Conservation (phyloP, 208 protist species). For the Crithidia thermophila region DNA sequence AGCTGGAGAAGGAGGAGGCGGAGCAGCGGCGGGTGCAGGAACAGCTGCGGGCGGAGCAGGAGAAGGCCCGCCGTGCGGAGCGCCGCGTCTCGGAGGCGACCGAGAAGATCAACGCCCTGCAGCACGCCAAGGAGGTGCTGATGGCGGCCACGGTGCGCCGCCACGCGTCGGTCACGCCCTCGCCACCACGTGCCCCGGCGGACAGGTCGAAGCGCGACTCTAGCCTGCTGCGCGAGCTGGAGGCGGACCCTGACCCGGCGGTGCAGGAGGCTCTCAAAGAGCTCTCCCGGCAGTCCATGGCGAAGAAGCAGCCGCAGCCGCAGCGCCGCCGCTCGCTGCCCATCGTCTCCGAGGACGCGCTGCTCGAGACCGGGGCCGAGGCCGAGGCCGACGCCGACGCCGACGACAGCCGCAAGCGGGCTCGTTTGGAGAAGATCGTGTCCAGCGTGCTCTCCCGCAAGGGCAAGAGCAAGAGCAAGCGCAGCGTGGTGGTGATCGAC, state of each 20-base stretch:
- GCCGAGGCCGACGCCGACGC: conserved; percentile 25
- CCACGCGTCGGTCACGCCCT: conserved; percentile 48
- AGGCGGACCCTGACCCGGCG: conserved; percentile 60
- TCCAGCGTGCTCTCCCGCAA: conserved; percentile 53
- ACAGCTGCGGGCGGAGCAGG: conserved; percentile 26
- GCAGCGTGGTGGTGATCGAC: conserved; percentile 86
- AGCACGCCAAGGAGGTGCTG: conserved; percentile 81
- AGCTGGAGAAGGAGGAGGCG: conserved; percentile 46
- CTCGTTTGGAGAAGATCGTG: conserved; percentile 73
- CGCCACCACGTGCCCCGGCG: conserved; percentile 26
- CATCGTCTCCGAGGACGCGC: conserved; percentile 43
- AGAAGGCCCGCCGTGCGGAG: conserved; percentile 48
- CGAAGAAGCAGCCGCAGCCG: conserved; percentile 32
- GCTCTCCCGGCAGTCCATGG: conserved; percentile 31
- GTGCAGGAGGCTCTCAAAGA: conserved; percentile 55
- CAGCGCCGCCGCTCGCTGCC: conserved; percentile 45
- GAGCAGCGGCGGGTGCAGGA: conserved; percentile 26
- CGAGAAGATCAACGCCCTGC: conserved; percentile 61
- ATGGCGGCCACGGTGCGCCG: conserved; percentile 53
- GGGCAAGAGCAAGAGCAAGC: conserved; percentile 69
- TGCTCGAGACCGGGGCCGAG: conserved; percentile 23
- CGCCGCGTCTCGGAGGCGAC: conserved; percentile 41
- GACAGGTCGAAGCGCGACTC: conserved; percentile 32
- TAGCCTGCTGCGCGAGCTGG: conserved; percentile 38
- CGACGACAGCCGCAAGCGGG: conserved; percentile 40